phyloP scores from a whole-genome alignment of 1,284 basidiomycete species.

The Naganishia sp. region DNA sequence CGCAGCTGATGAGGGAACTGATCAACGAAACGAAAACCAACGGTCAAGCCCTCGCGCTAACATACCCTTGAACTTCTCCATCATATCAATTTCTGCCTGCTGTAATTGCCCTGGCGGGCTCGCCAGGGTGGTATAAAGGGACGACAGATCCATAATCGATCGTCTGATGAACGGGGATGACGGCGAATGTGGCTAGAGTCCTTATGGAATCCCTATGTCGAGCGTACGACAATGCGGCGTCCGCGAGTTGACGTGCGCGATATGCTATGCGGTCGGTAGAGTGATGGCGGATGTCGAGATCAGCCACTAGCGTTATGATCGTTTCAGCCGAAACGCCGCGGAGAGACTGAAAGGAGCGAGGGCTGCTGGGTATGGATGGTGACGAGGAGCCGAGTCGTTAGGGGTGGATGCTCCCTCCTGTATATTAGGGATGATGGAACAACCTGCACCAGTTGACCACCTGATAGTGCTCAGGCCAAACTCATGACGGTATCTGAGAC shows the following conservation, averaged over 20 bases:
- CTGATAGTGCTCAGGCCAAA: too few species aligned
- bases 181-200: neutral
- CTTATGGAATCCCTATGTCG: neutral
- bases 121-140: slow-evolving; percentile 46
- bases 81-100: slow-evolving; percentile 54
- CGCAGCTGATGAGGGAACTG: slow-evolving; percentile 41
- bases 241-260: neutral
- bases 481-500: too few species aligned
- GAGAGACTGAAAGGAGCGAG: slow-evolving; percentile 1
- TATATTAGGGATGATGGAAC: too few species aligned
- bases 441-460: too few species aligned
- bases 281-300: neutral
- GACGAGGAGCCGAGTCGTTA: too few species aligned
- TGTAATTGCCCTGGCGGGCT: slow-evolving; percentile 47
- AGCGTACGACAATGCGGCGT: neutral
- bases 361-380: slow-evolving; percentile 1
- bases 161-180: neutral
- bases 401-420: too few species aligned
- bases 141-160: slow-evolving; percentile 51
- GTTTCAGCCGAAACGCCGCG: slow-evolving; percentile 4
- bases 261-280: neutral
- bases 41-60: slow-evolving; percentile 3
- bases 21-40: neutral
- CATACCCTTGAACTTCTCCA: slow-evolving; percentile 55
- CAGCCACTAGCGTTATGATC: neutral